Evolutionary conservation across 768 basidiomycete species (phyloP).

Genomic region (Pleurotus sapidus): DNA sequence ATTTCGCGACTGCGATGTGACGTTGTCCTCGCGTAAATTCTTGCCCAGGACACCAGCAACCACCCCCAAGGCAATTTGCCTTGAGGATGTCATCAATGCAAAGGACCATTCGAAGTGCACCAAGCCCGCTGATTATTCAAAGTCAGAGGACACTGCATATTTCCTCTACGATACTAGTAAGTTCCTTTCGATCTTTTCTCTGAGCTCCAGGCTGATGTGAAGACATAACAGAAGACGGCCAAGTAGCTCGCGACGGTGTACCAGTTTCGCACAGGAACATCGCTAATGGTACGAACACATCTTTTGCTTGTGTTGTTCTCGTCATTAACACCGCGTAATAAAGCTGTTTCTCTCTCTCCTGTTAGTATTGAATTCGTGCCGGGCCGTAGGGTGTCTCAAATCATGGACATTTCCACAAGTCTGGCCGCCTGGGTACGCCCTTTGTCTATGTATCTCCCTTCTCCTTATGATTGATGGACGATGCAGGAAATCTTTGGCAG

Average conservation of each 20-base stretch:
- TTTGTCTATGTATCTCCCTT: neutral
- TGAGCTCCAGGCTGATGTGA: neutral
- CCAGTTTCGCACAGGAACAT: constrained; percentile 39
- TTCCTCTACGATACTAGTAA: constrained; percentile 37
- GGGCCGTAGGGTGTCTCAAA: constrained; percentile 52
- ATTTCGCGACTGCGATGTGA: constrained; percentile 32
- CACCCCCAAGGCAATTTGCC: neutral
- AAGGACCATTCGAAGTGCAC: neutral
- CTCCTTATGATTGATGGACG: neutral
- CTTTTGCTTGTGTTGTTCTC: neutral
- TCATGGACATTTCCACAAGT: constrained; percentile 64
- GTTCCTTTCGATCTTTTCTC: neutral
- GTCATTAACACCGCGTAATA: neutral
- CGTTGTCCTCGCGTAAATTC: constrained; percentile 25
- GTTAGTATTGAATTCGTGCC: constrained; percentile 58
- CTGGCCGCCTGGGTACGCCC: constrained; percentile 53
- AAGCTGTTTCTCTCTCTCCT: constrained; percentile 22
- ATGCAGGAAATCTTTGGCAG: constrained; percentile 43
- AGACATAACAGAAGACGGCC: constrained; percentile 24
- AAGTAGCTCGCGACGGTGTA: constrained; percentile 32
- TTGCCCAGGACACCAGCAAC: neutral
- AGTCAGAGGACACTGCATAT: constrained; percentile 31
- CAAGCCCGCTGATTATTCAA: constrained; percentile 15
- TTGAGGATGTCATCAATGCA: neutral
- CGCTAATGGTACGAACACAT: constrained; percentile 29